Evolutionary conservation across 352 stramenopile genomes (phyloP), one percentile per base, ranked within the genome.

Genomic region (Thalassiosira livingstoniorum): DNA sequence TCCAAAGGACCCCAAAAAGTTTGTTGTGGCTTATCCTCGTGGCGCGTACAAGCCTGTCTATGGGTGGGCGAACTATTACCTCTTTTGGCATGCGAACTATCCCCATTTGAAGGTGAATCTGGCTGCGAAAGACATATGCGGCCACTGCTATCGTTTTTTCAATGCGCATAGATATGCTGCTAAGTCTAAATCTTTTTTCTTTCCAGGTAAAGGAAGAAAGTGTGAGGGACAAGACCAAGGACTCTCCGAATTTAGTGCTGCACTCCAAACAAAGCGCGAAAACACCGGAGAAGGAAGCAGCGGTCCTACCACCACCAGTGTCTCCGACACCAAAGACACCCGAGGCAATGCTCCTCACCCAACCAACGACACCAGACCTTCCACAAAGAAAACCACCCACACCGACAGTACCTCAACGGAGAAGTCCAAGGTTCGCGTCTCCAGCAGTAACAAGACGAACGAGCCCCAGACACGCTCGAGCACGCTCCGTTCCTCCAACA

Each of bases 71-170:
- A 51, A 13, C 18, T 72, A 43, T 61, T 54, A 62, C 21, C 11
- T 21, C 15, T 27, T 62, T 2, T 62, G 64, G 42, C 42, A 61
- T 0, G 2, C 2, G 10, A 25, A 62, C 45, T 72, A 32, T 47
- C 2, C 11, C 29, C 42, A 72, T 45, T 0, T 62, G 27, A 72
- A 72, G 64, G 64, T 72, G 32, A 62, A 45, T 23, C 4, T n/a
- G 5, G 27, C 45, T 2, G 1, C 29, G 0, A 29, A 72, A 47
- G 64, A 72, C 27, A 62, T 72, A 0, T 72, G 64, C 2, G 23
- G 2, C 25, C 5, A 42, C 1, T 72, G 64, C 27, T 60, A 32
- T 27, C 3, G 5, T 2, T 72, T 62, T 47, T 29, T 32, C 7
- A 72, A 72, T 29, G n/a, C n/a, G 1, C 23, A 70, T 1, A 42